Evolutionary conservation across 495 filamentous ascomycete species (phyloP), one percentile per base, ranked within the genome.

Genomic region (Endocarpon pusillum): DNA sequence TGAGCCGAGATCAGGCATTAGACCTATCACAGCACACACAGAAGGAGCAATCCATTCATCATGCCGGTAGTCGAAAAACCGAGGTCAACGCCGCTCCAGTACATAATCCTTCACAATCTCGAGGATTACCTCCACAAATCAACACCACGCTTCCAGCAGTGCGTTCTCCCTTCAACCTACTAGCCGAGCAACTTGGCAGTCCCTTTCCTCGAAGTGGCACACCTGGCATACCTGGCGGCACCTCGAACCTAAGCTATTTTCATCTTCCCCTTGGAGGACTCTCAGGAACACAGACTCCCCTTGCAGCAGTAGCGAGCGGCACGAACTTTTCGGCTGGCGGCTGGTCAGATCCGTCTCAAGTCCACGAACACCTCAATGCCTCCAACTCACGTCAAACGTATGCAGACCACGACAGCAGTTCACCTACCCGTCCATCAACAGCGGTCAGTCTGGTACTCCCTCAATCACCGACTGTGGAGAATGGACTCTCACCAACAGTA

Each of bases 181-280:
- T 56, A 17, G 43, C 55, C 15, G 63, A 63, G 21, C 73, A 79
- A 43, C 45, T 73, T 17, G 65, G 66, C 19, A 71, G 62, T 30
- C 75, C 76, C 18, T 76, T 81, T 40, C 56, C 62, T 35, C 70
- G 78, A 27, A 65, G 71, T 12, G 62, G 71, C 10, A 81, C 78
- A 11, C 78, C 81, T 2, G 81, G 79, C 2, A 81, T 92, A 34
- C 78, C 81, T 1, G 83, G 83, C 29, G 80, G 81, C 17, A 83
- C 80, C 3, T 86, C 85, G 3, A 92, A 86, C 44, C 64, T 94
- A 17, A 76, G 80, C 42, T 96, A 94, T 51, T 86, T 94, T 52
- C 73, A 84, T 1, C 71, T 93, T 18, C 73, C 75, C 0, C 61
- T 75, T 4, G 81, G 78, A 0, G 61, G 58, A 5, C 63, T 92